Percentiles rank a stretch among this genome's conserved stretches.
These are phyloP conservation scores for Aspergillus hiratsukae DNA, from an alignment of 2,329 filamentous ascomycete genomes.

Conservation along the genomic window DNA sequence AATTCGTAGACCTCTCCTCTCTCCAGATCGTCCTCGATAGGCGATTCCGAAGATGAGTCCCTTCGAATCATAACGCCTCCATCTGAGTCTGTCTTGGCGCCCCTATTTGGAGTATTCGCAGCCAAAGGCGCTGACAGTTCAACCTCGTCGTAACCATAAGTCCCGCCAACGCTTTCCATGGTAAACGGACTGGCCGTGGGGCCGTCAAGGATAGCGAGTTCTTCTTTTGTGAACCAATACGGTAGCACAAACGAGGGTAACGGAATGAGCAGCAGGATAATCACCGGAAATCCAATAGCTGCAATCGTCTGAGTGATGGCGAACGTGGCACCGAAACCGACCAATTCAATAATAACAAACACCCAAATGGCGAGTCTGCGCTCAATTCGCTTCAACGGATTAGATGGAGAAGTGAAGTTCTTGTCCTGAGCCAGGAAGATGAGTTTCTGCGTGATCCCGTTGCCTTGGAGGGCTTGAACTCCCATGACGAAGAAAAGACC, in stretches of 20 bases:
- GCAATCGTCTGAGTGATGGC: constrained; percentile 80
- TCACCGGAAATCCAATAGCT: constrained; percentile 73
- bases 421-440: constrained; percentile 65
- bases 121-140: neutral
- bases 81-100: constrained; percentile 8
- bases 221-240: constrained; percentile 54
- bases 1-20: constrained; percentile 40
- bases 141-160: constrained; percentile 42
- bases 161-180: constrained; percentile 69
- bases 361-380: constrained; percentile 64
- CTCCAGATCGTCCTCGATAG: constrained; percentile 38
- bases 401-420: constrained; percentile 52
- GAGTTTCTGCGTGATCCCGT: constrained; percentile 72
- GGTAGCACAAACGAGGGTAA: constrained; percentile 62
- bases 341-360: constrained; percentile 64
- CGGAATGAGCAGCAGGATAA: constrained; percentile 67
- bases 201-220: constrained; percentile 62
- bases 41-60: constrained; percentile 22
- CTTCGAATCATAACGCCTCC: constrained; percentile 17
- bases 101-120: neutral
- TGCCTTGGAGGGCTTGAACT: constrained; percentile 68
- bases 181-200: constrained; percentile 71
- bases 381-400: constrained; percentile 59
- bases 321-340: constrained; percentile 72
- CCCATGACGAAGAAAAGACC: constrained; percentile 85